phyloP scores from a whole-genome alignment of 345 rosid genomes.

The Gossypium turneri region DNA sequence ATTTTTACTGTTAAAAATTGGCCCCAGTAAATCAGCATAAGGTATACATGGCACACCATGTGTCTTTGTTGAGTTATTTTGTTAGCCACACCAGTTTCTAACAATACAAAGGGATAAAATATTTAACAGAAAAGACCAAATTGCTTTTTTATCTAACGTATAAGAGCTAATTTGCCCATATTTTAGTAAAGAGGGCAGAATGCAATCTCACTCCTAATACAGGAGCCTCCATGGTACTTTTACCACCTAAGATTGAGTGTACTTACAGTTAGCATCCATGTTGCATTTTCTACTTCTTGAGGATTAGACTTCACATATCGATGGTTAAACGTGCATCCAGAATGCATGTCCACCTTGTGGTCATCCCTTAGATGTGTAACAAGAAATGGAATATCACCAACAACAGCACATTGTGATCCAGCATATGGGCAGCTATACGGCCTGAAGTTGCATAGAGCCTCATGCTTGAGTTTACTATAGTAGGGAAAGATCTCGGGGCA shows the following conservation, averaged over 20 bases:
- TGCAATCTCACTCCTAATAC: too few species aligned
- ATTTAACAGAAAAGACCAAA: too few species aligned
- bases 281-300: constrained; percentile 96
- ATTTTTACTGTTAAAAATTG: too few species aligned
- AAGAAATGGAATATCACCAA: constrained; percentile 81
- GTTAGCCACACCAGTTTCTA: too few species aligned
- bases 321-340: constrained; percentile 94
- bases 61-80: too few species aligned
- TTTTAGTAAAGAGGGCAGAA: too few species aligned
- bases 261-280: constrained; percentile 98
- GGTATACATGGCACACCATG: too few species aligned
- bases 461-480: constrained; percentile 93
- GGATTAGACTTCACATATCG: constrained; percentile 98
- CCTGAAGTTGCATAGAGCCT: constrained; percentile 79
- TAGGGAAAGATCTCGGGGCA: constrained; percentile 94
- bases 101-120: too few species aligned
- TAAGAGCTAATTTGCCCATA: too few species aligned
- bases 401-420: constrained; percentile 82
- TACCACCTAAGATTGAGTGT: neutral
- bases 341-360: constrained; percentile 97
- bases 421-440: constrained; percentile 94
- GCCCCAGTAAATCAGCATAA: too few species aligned
- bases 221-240: too few species aligned
- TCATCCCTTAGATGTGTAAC: constrained; percentile 90
- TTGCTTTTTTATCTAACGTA: too few species aligned